Base-by-base conservation (phyloP, 768 basidiomycete genomes). In the Lactarius tabidus region DNA sequence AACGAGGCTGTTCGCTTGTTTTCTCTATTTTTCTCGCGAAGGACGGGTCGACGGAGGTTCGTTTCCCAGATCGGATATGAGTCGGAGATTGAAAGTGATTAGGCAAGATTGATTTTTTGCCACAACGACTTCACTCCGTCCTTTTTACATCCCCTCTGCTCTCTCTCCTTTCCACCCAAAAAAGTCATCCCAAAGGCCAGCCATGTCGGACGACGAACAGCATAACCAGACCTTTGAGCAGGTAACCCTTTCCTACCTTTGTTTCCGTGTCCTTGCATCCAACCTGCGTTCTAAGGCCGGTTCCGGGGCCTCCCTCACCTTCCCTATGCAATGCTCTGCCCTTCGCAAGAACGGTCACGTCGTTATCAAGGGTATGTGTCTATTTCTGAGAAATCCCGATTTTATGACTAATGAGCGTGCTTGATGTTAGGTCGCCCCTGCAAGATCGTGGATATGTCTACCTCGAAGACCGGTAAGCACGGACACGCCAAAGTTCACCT, bases 401-500 rank as follows among this genome's bases (percentile, higher is more conserved):
- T 17, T n/a, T 3, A 28, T 38, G 41, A 45, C 33, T 20, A 51
- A 64, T 29, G 36, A 51, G 54, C 26, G 60, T 23, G 35, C 9
- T 48, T 15, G 15, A 20, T 41, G 33, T 26, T 23, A 70, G 69
- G 67, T 55, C 69, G 69, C 45, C 69, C 69, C 54, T 70, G 69
- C 69, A 70, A 70, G 64, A 70, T 70, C 51, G 69, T 70, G 9
- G 69, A 70, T 29, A 70, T 70, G 69, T 70, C 69, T 39, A 70
- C 69, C 43, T 70, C 69, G 10, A 70, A 69, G 87, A 96, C 95
- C 56, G 95, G 96, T 73, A 98, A 98, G 87, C 96, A 98, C 83
- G 96, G 96, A 73, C 96, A 99, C 82, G 96, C 97, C 78, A 99
- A 98, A 81, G 97, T 98, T 75, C 95, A 98, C 80, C 85, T 99